Evolutionary conservation across 768 basidiomycete species (phyloP).

Genomic region (Mycena epipterygia): DNA sequence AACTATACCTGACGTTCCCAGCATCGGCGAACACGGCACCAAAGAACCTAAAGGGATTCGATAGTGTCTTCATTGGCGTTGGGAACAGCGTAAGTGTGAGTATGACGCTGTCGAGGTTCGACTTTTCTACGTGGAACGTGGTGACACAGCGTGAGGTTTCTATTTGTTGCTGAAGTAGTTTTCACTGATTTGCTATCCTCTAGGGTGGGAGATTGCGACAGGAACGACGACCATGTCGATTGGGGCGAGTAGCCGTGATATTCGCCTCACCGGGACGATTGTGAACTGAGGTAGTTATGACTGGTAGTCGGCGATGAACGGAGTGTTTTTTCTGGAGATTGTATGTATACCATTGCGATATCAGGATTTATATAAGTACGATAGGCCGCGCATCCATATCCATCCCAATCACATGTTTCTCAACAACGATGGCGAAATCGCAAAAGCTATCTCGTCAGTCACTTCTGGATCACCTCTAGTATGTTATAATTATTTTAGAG

Average conservation of each 20-base stretch:
- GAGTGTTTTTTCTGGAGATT: too few relatives aligned
- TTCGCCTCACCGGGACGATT: conserved; percentile 58
- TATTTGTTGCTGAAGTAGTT: neutral
- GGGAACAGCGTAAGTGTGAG: conserved; percentile 62
- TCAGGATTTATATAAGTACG: too few relatives aligned
- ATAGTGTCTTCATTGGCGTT: conserved; percentile 59
- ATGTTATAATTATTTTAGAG: too few relatives aligned
- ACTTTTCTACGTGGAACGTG: conserved; percentile 70
- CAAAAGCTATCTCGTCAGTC: too few relatives aligned
- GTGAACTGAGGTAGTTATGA: conserved; percentile 46
- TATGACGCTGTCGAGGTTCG: conserved; percentile 62
- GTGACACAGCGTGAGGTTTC: conserved; percentile 51
- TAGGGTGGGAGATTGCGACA: conserved; percentile 64
- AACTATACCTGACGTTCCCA: conserved; percentile 67
- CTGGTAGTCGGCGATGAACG: too few relatives aligned
- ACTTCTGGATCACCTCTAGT: too few relatives aligned
- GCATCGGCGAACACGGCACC: conserved; percentile 63
- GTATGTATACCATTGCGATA: too few relatives aligned
- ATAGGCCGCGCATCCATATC: too few relatives aligned
- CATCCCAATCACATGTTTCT: too few relatives aligned
- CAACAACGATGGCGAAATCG: too few relatives aligned
- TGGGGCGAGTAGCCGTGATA: conserved; percentile 66
- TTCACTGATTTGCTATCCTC: neutral
- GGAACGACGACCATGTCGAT: conserved; percentile 62
- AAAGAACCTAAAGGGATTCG: conserved; percentile 68